Percentiles rank a stretch among this genome's conserved stretches.
Evolutionary conservation across 208 protist genomes (phyloP).

Genomic region (Crithidia fasciculata): DNA sequence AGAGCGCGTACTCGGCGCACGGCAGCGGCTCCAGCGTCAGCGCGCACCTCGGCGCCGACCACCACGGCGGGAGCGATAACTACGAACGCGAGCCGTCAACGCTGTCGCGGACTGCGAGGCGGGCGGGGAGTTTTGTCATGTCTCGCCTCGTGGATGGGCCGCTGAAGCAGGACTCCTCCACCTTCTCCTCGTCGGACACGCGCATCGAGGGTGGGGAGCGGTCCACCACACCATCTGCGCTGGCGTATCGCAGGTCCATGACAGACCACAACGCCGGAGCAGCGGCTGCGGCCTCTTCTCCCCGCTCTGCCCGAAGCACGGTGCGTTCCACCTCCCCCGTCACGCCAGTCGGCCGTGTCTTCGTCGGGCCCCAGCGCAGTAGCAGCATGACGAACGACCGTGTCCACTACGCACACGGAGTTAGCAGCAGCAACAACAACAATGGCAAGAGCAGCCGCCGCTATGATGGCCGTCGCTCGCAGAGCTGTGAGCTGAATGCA

Average conservation of each 20-base stretch:
- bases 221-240: not conserved
- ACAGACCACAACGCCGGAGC: not conserved
- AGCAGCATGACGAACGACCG: not conserved
- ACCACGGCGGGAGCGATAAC: not conserved
- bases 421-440: not conserved
- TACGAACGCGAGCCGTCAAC: not conserved
- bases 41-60: not conserved
- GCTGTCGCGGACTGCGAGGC: constrained; percentile 8
- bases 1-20: constrained; percentile 7
- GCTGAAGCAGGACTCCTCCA: not conserved
- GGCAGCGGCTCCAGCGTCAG: constrained; percentile 24
- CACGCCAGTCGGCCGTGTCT: not conserved
- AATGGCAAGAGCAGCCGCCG: not conserved
- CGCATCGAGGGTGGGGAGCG: not conserved
- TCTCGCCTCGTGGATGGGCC: constrained; percentile 1
- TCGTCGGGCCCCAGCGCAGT: not conserved
- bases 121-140: constrained; percentile 12
- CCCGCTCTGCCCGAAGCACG: not conserved
- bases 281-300: not conserved
- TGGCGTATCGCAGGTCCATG: not conserved
- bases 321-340: not conserved
- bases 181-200: not conserved
- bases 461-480: not conserved
- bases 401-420: not conserved
- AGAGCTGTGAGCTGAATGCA: not conserved